Base-by-base conservation (phyloP, 2,329 filamentous ascomycete species). In the Fusarium caatingaense region DNA sequence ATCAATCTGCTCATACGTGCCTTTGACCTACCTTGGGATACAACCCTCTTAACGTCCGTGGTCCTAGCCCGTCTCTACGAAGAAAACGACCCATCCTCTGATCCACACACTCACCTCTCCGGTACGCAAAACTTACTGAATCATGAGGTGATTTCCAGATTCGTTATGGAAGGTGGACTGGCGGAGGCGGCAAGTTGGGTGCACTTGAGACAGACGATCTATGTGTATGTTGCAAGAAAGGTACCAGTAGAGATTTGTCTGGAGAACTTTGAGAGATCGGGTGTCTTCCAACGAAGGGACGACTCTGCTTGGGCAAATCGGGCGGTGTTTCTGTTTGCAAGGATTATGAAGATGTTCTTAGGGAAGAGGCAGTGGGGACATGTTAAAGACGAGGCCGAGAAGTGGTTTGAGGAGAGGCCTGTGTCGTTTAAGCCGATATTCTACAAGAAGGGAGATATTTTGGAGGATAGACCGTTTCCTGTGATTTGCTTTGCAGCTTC, bases 181-280 rank as follows among this genome's bases (percentile, higher is more conserved):
- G 60, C 60, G 1, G 60, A 56, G 3, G 60, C 60, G 0, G 60
- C 47, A 4, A 63, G 60, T 1, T 63, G 60, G 60, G 57, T 63
- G 3, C 60, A 63, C 8, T 9, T 63, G 0, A 20, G 60, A 0
- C 60, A 63, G 27, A 20, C 34, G 2, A 63, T 63, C 1, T 63
- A 63, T 8, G 34, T 63, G 0, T 56, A 48, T 3, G 60, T 63
- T 0, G 58, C 44, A 0, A 25, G 41, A 0, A 25, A 18, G 23
- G 10, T 32, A 13, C 32, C 60, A 5, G 16, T 63, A 2, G 47
- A 63, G 16, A 63, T 63, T 8, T 55, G 57, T 9, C 41, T 63
- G 0, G 47, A 63, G 21, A 63, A 41, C 1, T 63, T 63, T 47
- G 27, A 46, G 12, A 30, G 60, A 3, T 63, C 60, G 0, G 54